These are phyloP conservation scores for Phytophthora citricola DNA, from an alignment of 352 stramenopile species.

Conservation along the genomic window DNA sequence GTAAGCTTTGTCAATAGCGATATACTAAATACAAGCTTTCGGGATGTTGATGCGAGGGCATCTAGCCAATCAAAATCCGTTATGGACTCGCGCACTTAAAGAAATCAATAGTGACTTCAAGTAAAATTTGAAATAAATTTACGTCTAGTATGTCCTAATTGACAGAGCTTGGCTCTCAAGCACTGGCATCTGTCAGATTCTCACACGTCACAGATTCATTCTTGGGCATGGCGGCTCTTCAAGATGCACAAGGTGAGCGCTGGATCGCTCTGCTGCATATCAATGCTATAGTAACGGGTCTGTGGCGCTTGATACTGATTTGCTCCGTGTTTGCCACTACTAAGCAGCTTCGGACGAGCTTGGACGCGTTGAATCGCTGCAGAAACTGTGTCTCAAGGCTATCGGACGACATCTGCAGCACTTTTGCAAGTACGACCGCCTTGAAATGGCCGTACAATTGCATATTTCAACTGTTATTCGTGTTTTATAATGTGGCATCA, in stretches of 20 bases:
- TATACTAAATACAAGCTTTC: too few species aligned
- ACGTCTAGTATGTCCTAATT: too few species aligned
- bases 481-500: background rate
- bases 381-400: conserved; percentile 39
- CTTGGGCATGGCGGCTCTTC: conserved; percentile 12
- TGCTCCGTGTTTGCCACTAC: background rate
- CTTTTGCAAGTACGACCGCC: conserved; percentile 37
- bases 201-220: too few species aligned
- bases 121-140: too few species aligned
- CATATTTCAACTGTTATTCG: background rate
- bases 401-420: conserved; percentile 36
- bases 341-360: conserved; percentile 1
- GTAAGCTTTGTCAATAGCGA: too few species aligned
- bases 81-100: too few species aligned
- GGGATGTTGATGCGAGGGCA: too few species aligned
- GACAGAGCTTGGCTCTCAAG: too few species aligned
- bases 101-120: too few species aligned
- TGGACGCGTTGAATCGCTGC: conserved; percentile 26
- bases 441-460: background rate
- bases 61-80: too few species aligned
- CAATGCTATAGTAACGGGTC: background rate
- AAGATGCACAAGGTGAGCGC: conserved; percentile 13
- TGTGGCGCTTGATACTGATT: conserved; percentile 4
- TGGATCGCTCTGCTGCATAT: background rate
- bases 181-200: too few species aligned